These are phyloP conservation scores for Microbotryum scabiosae DNA, from an alignment of 1,284 basidiomycete species.

Conservation along the genomic window DNA sequence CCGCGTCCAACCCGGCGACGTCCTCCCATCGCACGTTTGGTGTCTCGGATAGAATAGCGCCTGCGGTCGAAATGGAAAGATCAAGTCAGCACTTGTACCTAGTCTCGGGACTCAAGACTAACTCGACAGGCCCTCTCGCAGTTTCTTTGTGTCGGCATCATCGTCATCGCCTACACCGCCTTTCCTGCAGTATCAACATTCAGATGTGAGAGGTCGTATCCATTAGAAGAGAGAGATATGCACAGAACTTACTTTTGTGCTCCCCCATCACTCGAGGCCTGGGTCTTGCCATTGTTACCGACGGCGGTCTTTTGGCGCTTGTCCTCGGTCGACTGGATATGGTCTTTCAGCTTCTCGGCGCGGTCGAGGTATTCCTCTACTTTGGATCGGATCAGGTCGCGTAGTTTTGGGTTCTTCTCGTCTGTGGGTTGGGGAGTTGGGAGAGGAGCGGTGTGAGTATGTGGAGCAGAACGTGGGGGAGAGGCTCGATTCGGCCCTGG, in stretches of 20 bases:
- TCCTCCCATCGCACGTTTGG: constrained; percentile 98
- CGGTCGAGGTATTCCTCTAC: constrained; percentile 86
- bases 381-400: constrained; percentile 77
- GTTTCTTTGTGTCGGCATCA: constrained; percentile 91
- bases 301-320: constrained; percentile 68
- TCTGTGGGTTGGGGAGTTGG: constrained; percentile 46
- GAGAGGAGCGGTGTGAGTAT: not conserved
- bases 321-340: constrained; percentile 51
- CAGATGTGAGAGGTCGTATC: constrained; percentile 5
- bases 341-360: constrained; percentile 85
- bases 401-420: constrained; percentile 93
- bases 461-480: not conserved
- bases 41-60: constrained; percentile 85
- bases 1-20: constrained; percentile 87
- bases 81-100: not conserved
- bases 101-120: constrained; percentile 17
- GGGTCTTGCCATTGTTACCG: constrained; percentile 58
- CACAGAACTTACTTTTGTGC: constrained; percentile 44
- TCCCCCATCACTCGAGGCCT: constrained; percentile 53
- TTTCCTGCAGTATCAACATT: constrained; percentile 17
- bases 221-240: not conserved
- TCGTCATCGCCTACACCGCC: constrained; percentile 54
- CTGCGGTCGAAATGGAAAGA: constrained; percentile 28
- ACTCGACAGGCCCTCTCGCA: constrained; percentile 74
- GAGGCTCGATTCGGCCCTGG: constrained; percentile 7